Base-by-base conservation (phyloP, 768 basidiomycete genomes). In the Collybia mongolica region DNA sequence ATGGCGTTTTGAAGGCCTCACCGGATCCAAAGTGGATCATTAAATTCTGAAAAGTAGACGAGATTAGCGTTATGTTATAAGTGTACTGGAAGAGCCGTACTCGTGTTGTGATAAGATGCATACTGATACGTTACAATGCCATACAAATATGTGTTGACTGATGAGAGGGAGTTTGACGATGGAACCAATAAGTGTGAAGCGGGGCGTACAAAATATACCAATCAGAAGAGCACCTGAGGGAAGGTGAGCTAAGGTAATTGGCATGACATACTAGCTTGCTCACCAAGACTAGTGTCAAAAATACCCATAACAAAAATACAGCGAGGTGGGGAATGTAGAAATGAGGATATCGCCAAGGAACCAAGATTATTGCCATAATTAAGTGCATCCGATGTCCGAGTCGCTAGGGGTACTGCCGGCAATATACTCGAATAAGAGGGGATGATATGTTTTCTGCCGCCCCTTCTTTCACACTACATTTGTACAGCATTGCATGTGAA, bases 81-180 rank as follows among this genome's bases (percentile, higher is more conserved):
- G 35, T 12, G 12, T 11, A 38, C 2, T 14, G 29, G 0, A 6
- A 15, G 42, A 28, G 43, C 15, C 54, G 29, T 29, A 63, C 60
- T 43, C 4, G 56, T 58, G 38, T 36, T 42, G 22, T 51, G 47
- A 41, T 60, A 63, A 4, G 54, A 39, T 4, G 45, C 35, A 24
- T 59, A 61, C 37, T 63, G 62, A 42, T 44, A 58, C 14, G 53
- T 58, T 28, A 61, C 59, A 14, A 63, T 28, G 8, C 60, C 62
- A 47, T 59, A 63, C 8, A 61, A 51, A 39, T 55, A 61, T 1
- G 60, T 61, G 24, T 60, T 61, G 5, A 63, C 62, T 63, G 45
- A 6, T 23, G 5, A 36, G 37, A n/a, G n/a, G n/a, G n/a, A 28
- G 7, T 7, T 24, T 18, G 15, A 28, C 23, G 18, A 36, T 23